Evolutionary conservation across 345 rosid genomes (phyloP).

Genomic region (Cardamine chenopodiifolia): DNA sequence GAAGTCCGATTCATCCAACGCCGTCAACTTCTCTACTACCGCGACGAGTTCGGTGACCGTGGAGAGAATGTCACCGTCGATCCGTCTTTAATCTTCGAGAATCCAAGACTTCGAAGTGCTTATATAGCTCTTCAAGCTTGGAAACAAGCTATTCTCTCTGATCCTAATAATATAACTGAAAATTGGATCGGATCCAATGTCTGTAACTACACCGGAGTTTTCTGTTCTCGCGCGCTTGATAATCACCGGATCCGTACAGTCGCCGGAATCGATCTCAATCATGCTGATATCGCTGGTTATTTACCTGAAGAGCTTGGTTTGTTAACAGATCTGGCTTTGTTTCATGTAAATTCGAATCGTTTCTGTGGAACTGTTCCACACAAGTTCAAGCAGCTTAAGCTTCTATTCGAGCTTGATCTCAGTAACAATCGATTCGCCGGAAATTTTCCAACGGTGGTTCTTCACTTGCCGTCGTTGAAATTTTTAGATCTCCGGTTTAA

Average conservation of each 20-base stretch:
- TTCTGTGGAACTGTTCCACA: constrained; percentile 78
- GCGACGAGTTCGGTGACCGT: constrained; percentile 85
- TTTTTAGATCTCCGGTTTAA: constrained; percentile 82
- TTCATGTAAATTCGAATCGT: constrained; percentile 80
- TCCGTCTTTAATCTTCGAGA: constrained; percentile 67
- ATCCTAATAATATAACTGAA: constrained; percentile 62
- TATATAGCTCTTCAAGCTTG: constrained; percentile 86
- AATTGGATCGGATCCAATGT: constrained; percentile 76
- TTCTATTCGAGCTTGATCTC: constrained; percentile 82
- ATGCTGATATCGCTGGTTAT: constrained; percentile 80
- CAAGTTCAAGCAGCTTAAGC: constrained; percentile 54
- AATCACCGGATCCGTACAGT: constrained; percentile 60
- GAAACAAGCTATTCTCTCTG: constrained; percentile 85
- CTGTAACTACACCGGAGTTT: constrained; percentile 61
- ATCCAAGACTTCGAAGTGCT: constrained; percentile 59
- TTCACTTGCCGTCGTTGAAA: constrained; percentile 60
- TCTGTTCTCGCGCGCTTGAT: constrained; percentile 68
- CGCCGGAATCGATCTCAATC: constrained; percentile 91
- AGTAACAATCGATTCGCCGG: constrained; percentile 91
- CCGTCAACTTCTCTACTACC: constrained; percentile 91
- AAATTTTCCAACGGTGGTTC: constrained; percentile 65
- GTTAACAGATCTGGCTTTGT: constrained; percentile 76
- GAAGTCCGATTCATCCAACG: constrained; percentile 66
- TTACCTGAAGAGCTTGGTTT: constrained; percentile 82
- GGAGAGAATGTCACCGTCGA: constrained; percentile 78